phyloP scores from a whole-genome alignment of 2,329 filamentous ascomycete species.

The Calycina herbarum region DNA sequence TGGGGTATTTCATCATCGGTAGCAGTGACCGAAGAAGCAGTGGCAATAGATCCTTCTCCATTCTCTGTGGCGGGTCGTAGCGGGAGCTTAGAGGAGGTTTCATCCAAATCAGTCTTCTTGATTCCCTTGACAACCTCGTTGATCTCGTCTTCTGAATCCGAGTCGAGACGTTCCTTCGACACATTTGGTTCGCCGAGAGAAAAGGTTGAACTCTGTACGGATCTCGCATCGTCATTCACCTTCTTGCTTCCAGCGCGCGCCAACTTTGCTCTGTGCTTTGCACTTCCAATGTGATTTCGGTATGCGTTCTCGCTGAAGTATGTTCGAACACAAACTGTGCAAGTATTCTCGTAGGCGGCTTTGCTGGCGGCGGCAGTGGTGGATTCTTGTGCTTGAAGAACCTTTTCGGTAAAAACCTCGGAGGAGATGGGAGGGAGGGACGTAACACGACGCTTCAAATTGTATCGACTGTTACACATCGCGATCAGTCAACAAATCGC shows the following conservation, averaged over 20 bases:
- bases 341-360: conserved; percentile 83
- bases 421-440: conserved; percentile 87
- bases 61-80: conserved; percentile 25
- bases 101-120: conserved; percentile 59
- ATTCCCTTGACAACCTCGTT: conserved; percentile 75
- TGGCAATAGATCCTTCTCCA: conserved; percentile 28
- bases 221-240: conserved; percentile 67
- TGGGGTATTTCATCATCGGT: conserved; percentile 47
- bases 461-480: conserved; percentile 70
- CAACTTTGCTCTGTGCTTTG: conserved; percentile 79
- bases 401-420: conserved; percentile 93
- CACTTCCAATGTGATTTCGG: conserved; percentile 86
- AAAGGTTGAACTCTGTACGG: conserved; percentile 87
- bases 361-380: conserved; percentile 83
- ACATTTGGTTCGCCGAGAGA: conserved; percentile 74
- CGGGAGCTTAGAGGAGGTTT: conserved; percentile 29
- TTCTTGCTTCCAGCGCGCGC: conserved; percentile 44
- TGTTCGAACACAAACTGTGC: conserved; percentile 81
- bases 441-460: conserved; percentile 91
- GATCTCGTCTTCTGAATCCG: conserved; percentile 73
- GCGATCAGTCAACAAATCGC: conserved; percentile 20
- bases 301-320: conserved; percentile 98
- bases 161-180: conserved; percentile 55
- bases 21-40: conserved; percentile 30
- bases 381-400: conserved; percentile 83